Evolutionary conservation across 1,139 yeast species (phyloP), one percentile per base, ranked within the genome.

Genomic region (Ogataea hybrid): DNA sequence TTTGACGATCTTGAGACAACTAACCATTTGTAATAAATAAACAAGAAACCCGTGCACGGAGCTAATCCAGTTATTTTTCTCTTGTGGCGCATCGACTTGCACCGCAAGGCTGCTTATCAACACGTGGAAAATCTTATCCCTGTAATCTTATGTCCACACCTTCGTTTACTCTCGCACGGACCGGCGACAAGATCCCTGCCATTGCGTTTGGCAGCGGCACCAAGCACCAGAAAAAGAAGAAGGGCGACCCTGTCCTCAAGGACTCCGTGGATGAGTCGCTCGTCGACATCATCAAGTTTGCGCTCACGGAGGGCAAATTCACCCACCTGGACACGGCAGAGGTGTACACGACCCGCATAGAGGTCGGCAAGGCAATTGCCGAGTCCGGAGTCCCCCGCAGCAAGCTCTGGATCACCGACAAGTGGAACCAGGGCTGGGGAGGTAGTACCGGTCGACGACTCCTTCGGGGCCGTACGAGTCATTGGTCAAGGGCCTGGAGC

Each of bases 251-350:
- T 46, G 37, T 59, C 41, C 43, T 63, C 23, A 37, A 38, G 28
- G 57, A 53, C 17, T 48, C 56, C 14, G 48, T 54, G n/a, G 64
- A 64, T 28, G 62, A 62, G 21, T 63, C 63, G 3, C 56, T 67
- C 36, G 76, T 72, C 6, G 70, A 72, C 20, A 71, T 70, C 42
- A 48, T 76, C 27, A 49, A 59, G 9, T 56, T 60, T 34, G 73
- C 82, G 5, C 58, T 78, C 31, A 58, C 68, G 2, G 45, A 43
- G 25, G 57, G 57, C 17, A 79, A 79, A 0, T 75, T 63, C 50
- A 68, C 65, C 44, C 81, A 78, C 54, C 63, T 79, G 37, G 84
- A 79, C 52, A 73, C 80, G 6, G 85, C 86, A 2, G 83, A 79
- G 47, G 64, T 70, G 23, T 80, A 80, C 59, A 70, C 75, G 27